Conservation (phyloP, 768 basidiomycete species). For the Russula ochroleuca region DNA sequence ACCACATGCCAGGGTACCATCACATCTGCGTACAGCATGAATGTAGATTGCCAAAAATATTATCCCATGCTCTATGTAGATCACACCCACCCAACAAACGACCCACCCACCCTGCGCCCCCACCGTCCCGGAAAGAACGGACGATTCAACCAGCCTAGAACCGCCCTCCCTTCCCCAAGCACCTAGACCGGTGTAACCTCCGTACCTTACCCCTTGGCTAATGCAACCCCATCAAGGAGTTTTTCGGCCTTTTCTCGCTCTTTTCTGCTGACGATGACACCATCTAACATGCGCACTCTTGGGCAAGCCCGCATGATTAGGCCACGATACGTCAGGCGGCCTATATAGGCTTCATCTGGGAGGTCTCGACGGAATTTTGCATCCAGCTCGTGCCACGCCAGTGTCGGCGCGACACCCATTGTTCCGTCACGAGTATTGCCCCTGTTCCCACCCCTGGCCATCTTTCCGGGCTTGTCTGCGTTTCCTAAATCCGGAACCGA, state of each 20-base stretch:
- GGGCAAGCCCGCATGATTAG: slow-evolving; percentile 75
- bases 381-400: slow-evolving; percentile 72
- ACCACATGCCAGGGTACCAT: slow-evolving; percentile 26
- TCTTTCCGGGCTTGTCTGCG: slow-evolving; percentile 30
- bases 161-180: slow-evolving; percentile 16
- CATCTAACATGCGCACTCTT: slow-evolving; percentile 72
- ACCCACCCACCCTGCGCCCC: slow-evolving; percentile 12
- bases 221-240: slow-evolving; percentile 55
- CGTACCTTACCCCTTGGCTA: slow-evolving; percentile 32
- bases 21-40: slow-evolving; percentile 23
- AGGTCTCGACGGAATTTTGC: slow-evolving; percentile 82
- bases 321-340: slow-evolving; percentile 85
- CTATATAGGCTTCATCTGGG: slow-evolving; percentile 83
- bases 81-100: slow-evolving; percentile 17
- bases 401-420: slow-evolving; percentile 22
- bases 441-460: slow-evolving; percentile 34
- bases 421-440: slow-evolving; percentile 19
- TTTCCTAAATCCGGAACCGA: slow-evolving; percentile 27
- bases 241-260: slow-evolving; percentile 79
- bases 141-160: slow-evolving; percentile 18
- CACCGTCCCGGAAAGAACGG: slow-evolving; percentile 18
- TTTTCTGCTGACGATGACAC: slow-evolving; percentile 75
- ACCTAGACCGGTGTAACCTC: slow-evolving; percentile 2
- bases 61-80: slow-evolving; percentile 21
- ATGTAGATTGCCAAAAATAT: slow-evolving; percentile 23